Conservation (phyloP, 306 rosid genomes). For the Cucurbita argyrosperma region DNA sequence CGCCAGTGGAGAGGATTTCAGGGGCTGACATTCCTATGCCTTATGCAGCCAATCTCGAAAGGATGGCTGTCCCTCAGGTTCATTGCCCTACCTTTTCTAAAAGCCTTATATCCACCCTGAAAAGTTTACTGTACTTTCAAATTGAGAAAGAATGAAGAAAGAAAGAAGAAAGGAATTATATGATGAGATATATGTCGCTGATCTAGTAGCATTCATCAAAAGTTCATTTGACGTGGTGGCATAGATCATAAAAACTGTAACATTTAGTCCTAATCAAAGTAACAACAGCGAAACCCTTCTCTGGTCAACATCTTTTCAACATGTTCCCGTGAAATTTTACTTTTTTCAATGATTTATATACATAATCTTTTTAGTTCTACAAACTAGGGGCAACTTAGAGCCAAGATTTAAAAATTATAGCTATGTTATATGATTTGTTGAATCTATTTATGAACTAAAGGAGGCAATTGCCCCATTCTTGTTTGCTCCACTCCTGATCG, state of each 20-base stretch:
- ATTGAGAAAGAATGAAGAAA: too few relatives aligned
- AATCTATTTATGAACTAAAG: neutral
- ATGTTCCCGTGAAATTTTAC: neutral
- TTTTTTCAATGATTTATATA: neutral
- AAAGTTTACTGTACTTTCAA: neutral
- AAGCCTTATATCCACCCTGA: neutral
- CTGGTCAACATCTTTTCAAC: neutral
- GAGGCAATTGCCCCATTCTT: neutral
- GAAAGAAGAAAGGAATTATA: neutral
- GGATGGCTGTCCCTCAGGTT: slow-evolving; percentile 97
- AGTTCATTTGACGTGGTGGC: neutral
- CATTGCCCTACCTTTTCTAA: neutral
- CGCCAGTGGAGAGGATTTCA: slow-evolving; percentile 84
- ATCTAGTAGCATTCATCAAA: neutral
- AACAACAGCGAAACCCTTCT: neutral
- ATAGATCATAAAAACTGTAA: neutral
- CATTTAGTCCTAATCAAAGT: neutral
- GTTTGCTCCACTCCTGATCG: neutral
- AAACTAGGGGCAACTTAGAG: neutral
- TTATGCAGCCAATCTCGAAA: slow-evolving; percentile 90
- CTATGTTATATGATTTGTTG: neutral
- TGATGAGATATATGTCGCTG: neutral
- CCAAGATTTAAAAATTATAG: neutral
- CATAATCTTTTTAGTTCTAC: neutral
- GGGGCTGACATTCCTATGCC: slow-evolving; percentile 99